Conservation (phyloP, 768 basidiomycete species). For the Boletus subcaerulescens region DNA sequence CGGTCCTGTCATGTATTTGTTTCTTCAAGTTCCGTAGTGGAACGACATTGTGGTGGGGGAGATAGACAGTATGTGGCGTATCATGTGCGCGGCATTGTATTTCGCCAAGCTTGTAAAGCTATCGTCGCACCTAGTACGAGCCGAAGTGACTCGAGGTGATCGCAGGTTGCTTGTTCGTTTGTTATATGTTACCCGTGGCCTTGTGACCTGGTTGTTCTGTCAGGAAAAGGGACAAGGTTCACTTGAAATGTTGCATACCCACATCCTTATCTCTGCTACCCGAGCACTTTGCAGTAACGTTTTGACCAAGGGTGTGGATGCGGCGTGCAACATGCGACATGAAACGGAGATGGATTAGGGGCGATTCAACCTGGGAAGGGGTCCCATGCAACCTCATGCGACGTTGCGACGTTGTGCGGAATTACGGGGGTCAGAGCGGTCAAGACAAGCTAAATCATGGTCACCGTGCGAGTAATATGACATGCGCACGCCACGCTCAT, state of each 20-base stretch:
- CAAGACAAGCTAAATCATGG: neutral
- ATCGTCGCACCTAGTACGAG: neutral
- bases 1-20: neutral
- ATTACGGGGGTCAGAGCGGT: neutral
- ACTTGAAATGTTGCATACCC: too few species aligned
- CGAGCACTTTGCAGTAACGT: neutral
- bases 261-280: neutral
- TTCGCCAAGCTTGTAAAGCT: neutral
- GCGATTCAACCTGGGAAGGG: neutral
- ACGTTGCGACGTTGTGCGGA: neutral
- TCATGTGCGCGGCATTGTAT: neutral
- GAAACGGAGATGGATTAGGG: constrained; percentile 5
- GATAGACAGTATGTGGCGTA: neutral
- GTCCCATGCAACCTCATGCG: neutral
- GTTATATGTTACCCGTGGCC: neutral
- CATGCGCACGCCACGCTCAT: constrained; percentile 9
- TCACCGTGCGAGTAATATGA: constrained; percentile 9
- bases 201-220: neutral
- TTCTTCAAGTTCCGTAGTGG: neutral
- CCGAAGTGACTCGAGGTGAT: neutral
- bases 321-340: constrained; percentile 2
- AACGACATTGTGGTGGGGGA: neutral
- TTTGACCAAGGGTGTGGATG: neutral
- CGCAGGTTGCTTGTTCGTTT: neutral
- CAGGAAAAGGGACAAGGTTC: neutral